Conservation (phyloP, 768 basidiomycete genomes). For the Collybiopsis confluens region DNA sequence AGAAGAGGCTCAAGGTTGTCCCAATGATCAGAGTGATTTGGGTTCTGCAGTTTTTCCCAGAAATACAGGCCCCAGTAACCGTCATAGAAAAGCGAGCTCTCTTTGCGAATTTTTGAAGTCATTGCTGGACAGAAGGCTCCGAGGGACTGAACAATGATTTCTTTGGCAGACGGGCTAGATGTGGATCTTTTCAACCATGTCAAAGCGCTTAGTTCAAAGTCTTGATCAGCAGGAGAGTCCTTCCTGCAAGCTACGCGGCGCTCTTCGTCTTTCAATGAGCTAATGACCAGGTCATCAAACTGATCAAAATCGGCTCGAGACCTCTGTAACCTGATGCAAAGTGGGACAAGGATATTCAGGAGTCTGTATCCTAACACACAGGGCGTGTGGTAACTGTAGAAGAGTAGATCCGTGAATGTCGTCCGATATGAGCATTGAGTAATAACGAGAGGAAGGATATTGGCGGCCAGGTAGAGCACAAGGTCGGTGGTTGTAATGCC, state of each 20-base stretch:
- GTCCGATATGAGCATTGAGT: conserved; percentile 9
- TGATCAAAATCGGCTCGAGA: too few relatives aligned
- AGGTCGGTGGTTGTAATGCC: not conserved
- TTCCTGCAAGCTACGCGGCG: not conserved
- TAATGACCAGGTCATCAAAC: too few relatives aligned
- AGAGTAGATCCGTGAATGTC: conserved; percentile 5
- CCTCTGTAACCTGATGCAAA: too few relatives aligned
- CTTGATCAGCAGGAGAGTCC: not conserved
- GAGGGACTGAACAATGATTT: not conserved
- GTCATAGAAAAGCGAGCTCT: too few relatives aligned
- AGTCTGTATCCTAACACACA: not conserved
- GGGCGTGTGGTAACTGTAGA: not conserved
- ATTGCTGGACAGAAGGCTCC: too few relatives aligned
- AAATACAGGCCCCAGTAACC: too few relatives aligned
- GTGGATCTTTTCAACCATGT: not conserved
- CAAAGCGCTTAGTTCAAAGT: not conserved
- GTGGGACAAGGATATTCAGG: too few relatives aligned
- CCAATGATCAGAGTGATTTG: too few relatives aligned
- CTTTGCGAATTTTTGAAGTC: too few relatives aligned
- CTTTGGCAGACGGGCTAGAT: not conserved
- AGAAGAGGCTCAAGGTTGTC: too few relatives aligned
- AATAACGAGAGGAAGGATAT: conserved; percentile 4
- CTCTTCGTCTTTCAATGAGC: not conserved
- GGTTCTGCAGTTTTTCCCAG: too few relatives aligned
- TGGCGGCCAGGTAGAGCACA: conserved; percentile 7